Evolutionary conservation across 2,329 filamentous ascomycete species (phyloP), one percentile per base, ranked within the genome.

Genomic region (Metarhizium robertsii): DNA sequence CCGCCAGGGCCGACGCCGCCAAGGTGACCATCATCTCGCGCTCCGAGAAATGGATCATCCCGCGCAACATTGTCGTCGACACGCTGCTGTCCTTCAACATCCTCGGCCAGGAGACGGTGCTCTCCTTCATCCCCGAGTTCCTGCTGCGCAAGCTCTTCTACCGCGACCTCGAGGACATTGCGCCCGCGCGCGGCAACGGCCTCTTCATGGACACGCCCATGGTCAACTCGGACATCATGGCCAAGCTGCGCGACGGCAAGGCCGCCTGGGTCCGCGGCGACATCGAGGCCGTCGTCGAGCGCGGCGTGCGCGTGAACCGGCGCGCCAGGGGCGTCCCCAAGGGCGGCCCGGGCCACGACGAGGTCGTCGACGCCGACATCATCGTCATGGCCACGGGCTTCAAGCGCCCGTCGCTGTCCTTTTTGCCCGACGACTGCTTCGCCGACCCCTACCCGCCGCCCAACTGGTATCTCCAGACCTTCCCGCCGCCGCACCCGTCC

Each of bases 381-480:
- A 80, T 91, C 52, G 85, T 95, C 58, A 85, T 94, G 80, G 90
- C 90, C 0, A 95, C 90, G 0, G 90, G 90, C 1, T 95, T 84
- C 73, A 80, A 88, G 62, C 79, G 90, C 0, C 90, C 90, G 0
- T 81, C 79, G 3, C 77, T 95, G 1, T 75, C 75, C 11, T 94
- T 95, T 69, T 75, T 95, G 0, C 90, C 90, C 0, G 73, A 83
- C 0, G 82, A 90, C 53, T 85, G 81, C 63, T 94, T 94, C 66
- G 66, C 80, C 10, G 80, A 88, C 59, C 85, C 87, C 0, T 95
- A 94, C 62, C 74, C 76, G 1, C 87, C 90, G 1, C 90, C 90
- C 0, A 91, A 90, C 67, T 95, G 90, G 90, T 95, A 94, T 62
- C 79, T 95, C 0, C 90, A 95, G 68, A 88, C 87, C 0, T 95